Evolutionary conservation across 2,329 filamentous ascomycete genomes (phyloP), one percentile per base, ranked within the genome.

Genomic region (Podosphaera fusca): DNA sequence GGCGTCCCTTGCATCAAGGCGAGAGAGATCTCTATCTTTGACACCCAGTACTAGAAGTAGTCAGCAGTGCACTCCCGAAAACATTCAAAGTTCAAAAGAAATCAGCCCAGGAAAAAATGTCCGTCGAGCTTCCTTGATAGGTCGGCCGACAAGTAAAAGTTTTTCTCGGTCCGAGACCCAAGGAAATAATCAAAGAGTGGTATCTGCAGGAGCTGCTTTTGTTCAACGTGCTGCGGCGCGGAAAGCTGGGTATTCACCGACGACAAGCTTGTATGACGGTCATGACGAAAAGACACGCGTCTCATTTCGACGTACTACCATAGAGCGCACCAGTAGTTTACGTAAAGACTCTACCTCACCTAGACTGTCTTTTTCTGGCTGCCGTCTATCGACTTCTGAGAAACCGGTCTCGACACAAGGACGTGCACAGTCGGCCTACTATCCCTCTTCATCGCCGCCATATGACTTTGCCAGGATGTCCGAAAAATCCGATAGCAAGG

Each of bases 161-260:
- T 60, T 59, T 6, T 58, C 62, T 36, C 62, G 58, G 29, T 33
- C 55, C 4, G 64, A 65, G 29, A 49, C n/a, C 9, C 30, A 56
- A n/a, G 10, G 42, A 21, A 55, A 55, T 6, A 71, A 72, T 31
- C 70, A 68, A 36, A 68, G 73, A 31, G 68, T 73, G 1, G 70
- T 72, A 2, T 76, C 73, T 47, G 72, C 71, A 0, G 74, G 74
- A 0, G 70, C 71, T 1, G 71, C 72, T 3, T 75, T 72, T 56
- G 70, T 75, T 66, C 70, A 73, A 57, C 62, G 64, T 31, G 62
- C 60, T 42, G 59, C 63, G 40, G 63, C 63, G 30, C 63, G 65
- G 21, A 62, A 60, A 56, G 59, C 58, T 10, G 57, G 56, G 2
- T 38, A n/a, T 38, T 46, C 59, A 7, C 59, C 58, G n/a, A 64